Percentiles rank a stretch among this genome's conserved stretches.
Conservation (phyloP, 2,329 filamentous ascomycete genomes). For the Emergomyces orientalis region DNA sequence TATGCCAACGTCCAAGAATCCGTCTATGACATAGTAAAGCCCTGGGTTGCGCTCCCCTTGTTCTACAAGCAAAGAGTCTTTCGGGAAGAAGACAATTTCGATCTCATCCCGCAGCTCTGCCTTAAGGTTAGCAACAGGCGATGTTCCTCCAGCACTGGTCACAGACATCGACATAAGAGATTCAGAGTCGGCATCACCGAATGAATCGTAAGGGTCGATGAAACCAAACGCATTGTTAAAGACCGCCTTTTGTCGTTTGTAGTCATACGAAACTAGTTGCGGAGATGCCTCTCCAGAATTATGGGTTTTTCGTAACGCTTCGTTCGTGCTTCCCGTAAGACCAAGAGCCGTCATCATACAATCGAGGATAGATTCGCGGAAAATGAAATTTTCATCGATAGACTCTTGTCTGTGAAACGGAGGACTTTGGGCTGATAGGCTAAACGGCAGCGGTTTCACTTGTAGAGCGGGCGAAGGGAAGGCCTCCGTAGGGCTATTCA, state of each 20-base stretch:
- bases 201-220: conserved; percentile 71
- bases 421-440: conserved; percentile 27
- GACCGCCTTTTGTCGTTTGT: conserved; percentile 65
- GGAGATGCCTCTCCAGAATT: conserved; percentile 78
- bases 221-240: conserved; percentile 86
- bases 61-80: conserved; percentile 88
- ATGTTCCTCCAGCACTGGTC: conserved; percentile 52
- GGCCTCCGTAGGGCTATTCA: not conserved
- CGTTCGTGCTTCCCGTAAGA: conserved; percentile 55
- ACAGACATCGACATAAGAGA: conserved; percentile 64
- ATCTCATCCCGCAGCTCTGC: conserved; percentile 84
- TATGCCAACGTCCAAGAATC: conserved; percentile 90
- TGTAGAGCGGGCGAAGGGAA: not conserved
- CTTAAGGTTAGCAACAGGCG: conserved; percentile 56
- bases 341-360: conserved; percentile 95
- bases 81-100: conserved; percentile 94
- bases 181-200: conserved; percentile 71
- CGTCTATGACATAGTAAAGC: conserved; percentile 94
- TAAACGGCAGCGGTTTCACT: conserved; percentile 1
- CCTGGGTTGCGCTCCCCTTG: conserved; percentile 96
- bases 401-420: conserved; percentile 64
- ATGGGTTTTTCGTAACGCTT: conserved; percentile 53
- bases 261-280: conserved; percentile 72
- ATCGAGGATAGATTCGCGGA: conserved; percentile 80
- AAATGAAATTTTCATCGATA: conserved; percentile 77